Percentiles rank a stretch among this genome's conserved stretches.
Conservation (phyloP, 495 filamentous ascomycete species). For the Lasiosphaeria ovina region DNA sequence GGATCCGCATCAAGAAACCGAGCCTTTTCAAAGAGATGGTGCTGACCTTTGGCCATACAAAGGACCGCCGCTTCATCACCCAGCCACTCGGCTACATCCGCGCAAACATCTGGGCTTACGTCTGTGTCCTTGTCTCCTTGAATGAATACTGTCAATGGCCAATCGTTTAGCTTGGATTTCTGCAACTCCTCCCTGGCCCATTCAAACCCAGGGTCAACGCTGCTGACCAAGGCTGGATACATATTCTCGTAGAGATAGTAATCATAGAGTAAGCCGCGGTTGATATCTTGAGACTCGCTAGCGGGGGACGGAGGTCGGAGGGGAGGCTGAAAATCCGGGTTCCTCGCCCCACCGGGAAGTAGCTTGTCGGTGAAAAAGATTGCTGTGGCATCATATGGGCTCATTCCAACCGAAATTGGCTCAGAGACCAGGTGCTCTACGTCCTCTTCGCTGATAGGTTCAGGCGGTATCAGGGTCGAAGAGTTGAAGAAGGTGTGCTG, state of each 20-base stretch:
- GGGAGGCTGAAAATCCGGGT: constrained; percentile 7
- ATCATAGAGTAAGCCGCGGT: constrained; percentile 20
- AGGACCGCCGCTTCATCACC: constrained; percentile 13
- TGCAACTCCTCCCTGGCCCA: constrained; percentile 9
- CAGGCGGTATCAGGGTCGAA: constrained; percentile 13
- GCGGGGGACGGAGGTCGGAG: not conserved
- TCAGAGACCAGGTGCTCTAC: constrained; percentile 15
- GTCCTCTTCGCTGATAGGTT: constrained; percentile 18
- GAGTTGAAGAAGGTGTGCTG: constrained; percentile 26
- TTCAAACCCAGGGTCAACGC: constrained; percentile 20
- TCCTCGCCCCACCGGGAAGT: constrained; percentile 9
- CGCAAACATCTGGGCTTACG: constrained; percentile 15
- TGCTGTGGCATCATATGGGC: not conserved
- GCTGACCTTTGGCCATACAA: constrained; percentile 15
- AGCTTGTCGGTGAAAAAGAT: constrained; percentile 16
- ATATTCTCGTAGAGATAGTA: constrained; percentile 23
- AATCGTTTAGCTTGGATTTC: constrained; percentile 1
- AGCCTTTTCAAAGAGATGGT: constrained; percentile 20
- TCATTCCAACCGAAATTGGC: constrained; percentile 13
- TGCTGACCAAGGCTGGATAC: constrained; percentile 11
- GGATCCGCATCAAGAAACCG: constrained; percentile 17
- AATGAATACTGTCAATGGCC: constrained; percentile 26
- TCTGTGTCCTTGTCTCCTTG: constrained; percentile 23
- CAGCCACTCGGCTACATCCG: constrained; percentile 8
- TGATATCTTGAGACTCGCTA: not conserved